These are phyloP conservation scores for Thymus mandschuricus DNA, from an alignment of 257 asterid genomes.

Conservation along the genomic window DNA sequence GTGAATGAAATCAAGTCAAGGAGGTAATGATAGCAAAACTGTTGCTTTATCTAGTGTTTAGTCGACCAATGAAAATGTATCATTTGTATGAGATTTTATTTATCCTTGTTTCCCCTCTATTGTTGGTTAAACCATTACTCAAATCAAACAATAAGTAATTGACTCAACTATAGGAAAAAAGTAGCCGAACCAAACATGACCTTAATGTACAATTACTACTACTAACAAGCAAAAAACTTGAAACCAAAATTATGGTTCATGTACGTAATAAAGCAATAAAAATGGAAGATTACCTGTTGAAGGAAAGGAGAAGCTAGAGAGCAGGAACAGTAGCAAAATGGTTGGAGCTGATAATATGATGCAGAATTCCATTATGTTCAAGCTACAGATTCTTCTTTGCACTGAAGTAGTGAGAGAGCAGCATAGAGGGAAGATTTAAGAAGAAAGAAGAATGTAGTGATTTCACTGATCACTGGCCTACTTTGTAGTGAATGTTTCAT, in stretches of 20 bases:
- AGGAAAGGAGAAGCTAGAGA: conserved; percentile 59
- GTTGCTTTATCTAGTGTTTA: too few relatives aligned
- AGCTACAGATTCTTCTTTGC: conserved; percentile 27
- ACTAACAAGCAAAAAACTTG: neutral
- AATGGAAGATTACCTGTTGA: conserved; percentile 57
- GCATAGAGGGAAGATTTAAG: neutral
- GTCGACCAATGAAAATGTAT: too few relatives aligned
- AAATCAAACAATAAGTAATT: too few relatives aligned
- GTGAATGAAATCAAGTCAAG: too few relatives aligned
- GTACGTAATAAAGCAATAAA: neutral
- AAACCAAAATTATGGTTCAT: neutral
- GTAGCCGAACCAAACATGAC: neutral
- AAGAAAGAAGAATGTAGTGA: neutral
- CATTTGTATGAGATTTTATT: too few relatives aligned
- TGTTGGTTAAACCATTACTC: too few relatives aligned
- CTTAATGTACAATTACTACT: neutral
- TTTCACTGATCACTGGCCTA: neutral
- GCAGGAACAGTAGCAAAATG: conserved; percentile 42
- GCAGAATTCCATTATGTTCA: conserved; percentile 45
- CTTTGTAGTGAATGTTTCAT: neutral
- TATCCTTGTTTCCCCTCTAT: too few relatives aligned
- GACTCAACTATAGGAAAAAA: too few relatives aligned
- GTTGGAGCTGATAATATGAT: conserved; percentile 41
- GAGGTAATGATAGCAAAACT: too few relatives aligned
- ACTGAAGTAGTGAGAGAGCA: conserved; percentile 2